Percentiles rank a stretch among this genome's conserved stretches.
Conservation (phyloP, 2,329 filamentous ascomycete genomes). For the Plenodomus lindquistii region DNA sequence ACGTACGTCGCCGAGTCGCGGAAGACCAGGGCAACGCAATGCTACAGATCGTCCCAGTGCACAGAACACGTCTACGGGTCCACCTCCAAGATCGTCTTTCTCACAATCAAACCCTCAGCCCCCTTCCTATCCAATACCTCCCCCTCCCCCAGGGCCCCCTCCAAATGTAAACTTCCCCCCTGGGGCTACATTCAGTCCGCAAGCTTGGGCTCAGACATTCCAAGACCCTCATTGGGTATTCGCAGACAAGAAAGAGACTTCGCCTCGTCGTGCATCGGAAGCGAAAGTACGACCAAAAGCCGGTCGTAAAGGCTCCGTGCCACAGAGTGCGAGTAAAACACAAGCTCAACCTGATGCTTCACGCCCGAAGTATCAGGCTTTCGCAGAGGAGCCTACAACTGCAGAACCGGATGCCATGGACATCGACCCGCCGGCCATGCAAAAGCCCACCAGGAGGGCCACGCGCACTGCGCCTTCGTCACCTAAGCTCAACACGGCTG, state of each 20-base stretch:
- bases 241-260: constrained; percentile 32
- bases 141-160: constrained; percentile 34
- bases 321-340: constrained; percentile 33
- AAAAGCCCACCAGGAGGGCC: constrained; percentile 10
- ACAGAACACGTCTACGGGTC: constrained; percentile 22
- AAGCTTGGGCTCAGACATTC: constrained; percentile 51
- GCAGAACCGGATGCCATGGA: constrained; percentile 52
- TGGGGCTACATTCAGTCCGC: constrained; percentile 44
- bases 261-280: constrained; percentile 35
- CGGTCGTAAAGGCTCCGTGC: constrained; percentile 35
- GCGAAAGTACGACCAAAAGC: constrained; percentile 32
- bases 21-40: constrained; percentile 29
- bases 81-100: constrained; percentile 24
- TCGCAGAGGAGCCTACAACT: constrained; percentile 30
- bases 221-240: constrained; percentile 48
- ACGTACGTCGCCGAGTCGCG: constrained; percentile 37
- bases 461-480: constrained; percentile 5
- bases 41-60: constrained; percentile 20
- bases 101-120: constrained; percentile 12
- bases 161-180: constrained; percentile 29
- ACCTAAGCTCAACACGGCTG: constrained; percentile 7
- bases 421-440: constrained; percentile 45
- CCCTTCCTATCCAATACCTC: constrained; percentile 29
- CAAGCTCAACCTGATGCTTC: constrained; percentile 32
- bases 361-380: constrained; percentile 36